Base-by-base conservation (phyloP, 2,329 filamentous ascomycete genomes). In the Blastomyces gilchristii region DNA sequence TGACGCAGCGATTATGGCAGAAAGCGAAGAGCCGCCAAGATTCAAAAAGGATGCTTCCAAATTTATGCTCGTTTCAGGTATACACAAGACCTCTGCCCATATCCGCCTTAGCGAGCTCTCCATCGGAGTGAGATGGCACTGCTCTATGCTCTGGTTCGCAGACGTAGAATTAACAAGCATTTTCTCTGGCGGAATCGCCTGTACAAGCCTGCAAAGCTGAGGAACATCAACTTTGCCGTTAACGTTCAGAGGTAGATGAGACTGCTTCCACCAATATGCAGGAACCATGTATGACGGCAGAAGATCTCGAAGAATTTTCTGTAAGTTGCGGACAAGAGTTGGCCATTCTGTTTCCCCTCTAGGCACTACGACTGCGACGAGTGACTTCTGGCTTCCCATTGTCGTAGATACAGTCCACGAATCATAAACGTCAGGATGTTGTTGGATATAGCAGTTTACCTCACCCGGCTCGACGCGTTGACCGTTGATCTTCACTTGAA, bases 271-370 rank as follows among this genome's bases (percentile, higher is more conserved):
- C 68, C 77, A 81, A 7, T 77, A 73, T 0, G 72, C 71, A 0
- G 80, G 79, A 22, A 79, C 69, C 75, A 80, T 77, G 63, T 79
- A 78, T 2, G 75, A 75, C 6, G 79, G 76, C 22, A 82, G 71
- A 0, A 68, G 66, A 3, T 61, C 61, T 22, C 28, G 39, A 47
- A 47, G 41, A 8, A 47, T 18, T 9, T 34, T 45, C 39, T n/a
- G 57, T 16, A 2, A 67, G 68, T 34, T 28, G 14, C 8, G 25
- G 18, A 59, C 28, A 12, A 59, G 57, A 1, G 25, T 12, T 47
- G 57, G 18, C 57, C 57, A 59, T 28, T 59, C 25, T 37, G 8
- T 37, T 31, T 59, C 25, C 14, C 8, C 25, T 14, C 31, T 58
- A 7, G 43, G 39, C 22, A 47, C 57, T 4, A 59, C 28, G 4